Conservation (phyloP, 768 basidiomycete species). For the Lentinula guzmanii region DNA sequence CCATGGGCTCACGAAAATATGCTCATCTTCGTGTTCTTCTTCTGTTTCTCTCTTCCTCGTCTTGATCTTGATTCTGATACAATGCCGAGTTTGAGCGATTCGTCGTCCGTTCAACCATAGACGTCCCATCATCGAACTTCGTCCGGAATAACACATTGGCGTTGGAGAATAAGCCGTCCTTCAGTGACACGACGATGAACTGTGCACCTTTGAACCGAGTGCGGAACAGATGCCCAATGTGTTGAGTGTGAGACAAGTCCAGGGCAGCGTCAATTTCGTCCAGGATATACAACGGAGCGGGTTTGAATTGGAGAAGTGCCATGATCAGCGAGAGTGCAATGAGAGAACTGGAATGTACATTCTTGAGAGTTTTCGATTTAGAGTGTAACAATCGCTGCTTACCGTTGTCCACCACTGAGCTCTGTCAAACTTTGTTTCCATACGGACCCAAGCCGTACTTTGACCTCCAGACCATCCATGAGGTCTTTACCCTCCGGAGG, state of each 20-base stretch:
- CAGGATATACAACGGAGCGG: slow-evolving; percentile 98
- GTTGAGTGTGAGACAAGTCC: slow-evolving; percentile 93
- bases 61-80: slow-evolving; percentile 25
- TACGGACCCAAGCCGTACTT: slow-evolving; percentile 88
- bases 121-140: slow-evolving; percentile 91
- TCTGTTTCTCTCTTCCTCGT: slow-evolving; percentile 7
- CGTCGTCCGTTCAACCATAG: slow-evolving; percentile 77
- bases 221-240: slow-evolving; percentile 97
- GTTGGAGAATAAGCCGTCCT: slow-evolving; percentile 96
- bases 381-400: background rate
- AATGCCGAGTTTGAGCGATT: slow-evolving; percentile 53
- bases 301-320: slow-evolving; percentile 98
- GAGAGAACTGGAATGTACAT: slow-evolving; percentile 60
- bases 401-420: slow-evolving; percentile 96
- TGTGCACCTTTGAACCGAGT: slow-evolving; percentile 97
- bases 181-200: slow-evolving; percentile 95
- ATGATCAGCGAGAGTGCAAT: slow-evolving; percentile 98
- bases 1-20: background rate
- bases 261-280: slow-evolving; percentile 98
- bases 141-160: slow-evolving; percentile 95
- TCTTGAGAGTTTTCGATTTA: background rate
- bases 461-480: slow-evolving; percentile 95
- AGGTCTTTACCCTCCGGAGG: slow-evolving; percentile 92
- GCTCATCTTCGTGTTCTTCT: slow-evolving; percentile 3
- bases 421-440: slow-evolving; percentile 99